A percentile compares a stretch with the other conserved stretches of the same genome.
Conservation (phyloP, 1,284 basidiomycete genomes). For the Inonotus hispidus region DNA sequence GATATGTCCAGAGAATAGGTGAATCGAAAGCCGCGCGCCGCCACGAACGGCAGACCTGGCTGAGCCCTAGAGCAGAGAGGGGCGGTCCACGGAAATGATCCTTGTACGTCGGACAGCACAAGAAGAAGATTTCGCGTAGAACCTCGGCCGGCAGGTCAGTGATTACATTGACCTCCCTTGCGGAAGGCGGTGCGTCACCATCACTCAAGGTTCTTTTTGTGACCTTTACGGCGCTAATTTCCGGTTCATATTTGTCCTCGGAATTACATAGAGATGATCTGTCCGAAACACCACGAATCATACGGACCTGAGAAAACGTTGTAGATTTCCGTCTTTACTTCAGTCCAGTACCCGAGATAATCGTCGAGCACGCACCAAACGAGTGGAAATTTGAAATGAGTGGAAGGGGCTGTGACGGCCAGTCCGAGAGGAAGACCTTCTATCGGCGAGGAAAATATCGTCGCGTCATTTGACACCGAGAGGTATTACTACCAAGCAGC, state of each 20-base stretch:
- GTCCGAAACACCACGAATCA: not conserved
- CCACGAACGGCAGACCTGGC: constrained; percentile 1
- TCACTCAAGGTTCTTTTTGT: not conserved
- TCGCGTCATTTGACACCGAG: too few relatives aligned
- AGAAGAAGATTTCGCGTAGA: not conserved
- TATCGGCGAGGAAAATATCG: not conserved
- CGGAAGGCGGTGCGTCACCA: not conserved
- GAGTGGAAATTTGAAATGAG: not conserved
- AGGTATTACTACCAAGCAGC: too few relatives aligned
- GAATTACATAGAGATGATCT: not conserved
- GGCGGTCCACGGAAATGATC: not conserved
- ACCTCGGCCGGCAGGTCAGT: not conserved
- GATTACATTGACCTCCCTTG: not conserved
- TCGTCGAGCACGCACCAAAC: not conserved
- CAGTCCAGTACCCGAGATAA: not conserved
- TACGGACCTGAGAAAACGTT: not conserved
- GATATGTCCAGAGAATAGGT: constrained; percentile 3
- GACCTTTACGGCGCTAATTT: not conserved
- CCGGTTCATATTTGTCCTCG: not conserved
- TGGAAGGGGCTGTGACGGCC: not conserved
- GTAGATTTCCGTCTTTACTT: not conserved
- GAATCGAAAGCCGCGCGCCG: not conserved
- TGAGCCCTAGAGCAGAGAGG: not conserved
- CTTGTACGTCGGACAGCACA: not conserved
- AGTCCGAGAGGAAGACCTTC: not conserved